A percentile compares a stretch with the other conserved stretches of the same genome.
phyloP scores from a whole-genome alignment of 2,329 filamentous ascomycete species.

The Waltergamsia citrina region DNA sequence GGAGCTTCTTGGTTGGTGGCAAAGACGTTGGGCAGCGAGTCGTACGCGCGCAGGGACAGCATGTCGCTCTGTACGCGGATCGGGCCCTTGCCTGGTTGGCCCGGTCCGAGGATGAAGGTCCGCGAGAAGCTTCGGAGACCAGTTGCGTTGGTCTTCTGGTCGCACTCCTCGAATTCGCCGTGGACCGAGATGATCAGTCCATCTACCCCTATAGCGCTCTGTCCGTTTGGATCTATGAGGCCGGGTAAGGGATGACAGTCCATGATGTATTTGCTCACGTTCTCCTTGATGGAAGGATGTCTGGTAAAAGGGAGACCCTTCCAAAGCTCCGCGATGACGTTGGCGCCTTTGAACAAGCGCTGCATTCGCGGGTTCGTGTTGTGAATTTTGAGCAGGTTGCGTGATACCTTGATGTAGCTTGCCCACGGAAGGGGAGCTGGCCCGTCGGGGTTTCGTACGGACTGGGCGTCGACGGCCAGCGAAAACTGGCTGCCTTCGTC shows the following conservation, averaged over 20 bases:
- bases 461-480: conserved; percentile 56
- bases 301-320: conserved; percentile 59
- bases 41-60: conserved; percentile 61
- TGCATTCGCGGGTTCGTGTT: conserved; percentile 50
- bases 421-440: conserved; percentile 53
- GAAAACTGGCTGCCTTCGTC: conserved; percentile 70
- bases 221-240: conserved; percentile 58
- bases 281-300: conserved; percentile 61
- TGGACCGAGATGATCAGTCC: conserved; percentile 73
- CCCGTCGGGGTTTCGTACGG: conserved; percentile 35
- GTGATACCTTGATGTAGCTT: conserved; percentile 65
- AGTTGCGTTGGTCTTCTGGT: conserved; percentile 42
- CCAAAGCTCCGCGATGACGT: conserved; percentile 61
- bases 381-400: conserved; percentile 66
- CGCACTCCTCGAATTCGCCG: conserved; percentile 73
- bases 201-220: conserved; percentile 58
- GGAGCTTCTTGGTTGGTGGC: conserved; percentile 12
- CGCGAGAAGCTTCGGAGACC: conserved; percentile 73
- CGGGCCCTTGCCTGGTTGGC: conserved; percentile 49
- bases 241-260: conserved; percentile 70
- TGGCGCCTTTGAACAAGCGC: conserved; percentile 55
- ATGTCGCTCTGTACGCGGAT: conserved; percentile 76
- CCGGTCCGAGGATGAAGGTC: conserved; percentile 70
- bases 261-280: conserved; percentile 68
- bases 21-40: conserved; percentile 34